A percentile compares a stretch with the other conserved stretches of the same genome.
phyloP scores from a whole-genome alignment of 2,329 filamentous ascomycete species.

The Colletotrichum trifolii region DNA sequence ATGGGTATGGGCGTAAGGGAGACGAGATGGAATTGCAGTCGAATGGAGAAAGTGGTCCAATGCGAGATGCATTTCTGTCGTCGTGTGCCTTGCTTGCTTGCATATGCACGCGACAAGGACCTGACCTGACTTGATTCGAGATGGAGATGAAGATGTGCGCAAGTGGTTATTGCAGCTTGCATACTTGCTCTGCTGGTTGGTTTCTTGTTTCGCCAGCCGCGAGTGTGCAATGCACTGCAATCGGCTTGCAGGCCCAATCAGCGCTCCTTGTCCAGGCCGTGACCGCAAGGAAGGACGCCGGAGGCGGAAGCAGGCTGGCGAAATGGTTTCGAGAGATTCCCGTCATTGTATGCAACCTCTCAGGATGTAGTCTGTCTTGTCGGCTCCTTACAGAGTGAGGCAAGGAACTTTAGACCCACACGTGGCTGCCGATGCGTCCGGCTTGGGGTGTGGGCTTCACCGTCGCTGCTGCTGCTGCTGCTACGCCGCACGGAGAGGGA shows the following conservation, averaged over 20 bases:
- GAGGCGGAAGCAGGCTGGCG: not conserved
- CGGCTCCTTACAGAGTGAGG: too few species aligned
- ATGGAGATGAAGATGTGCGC: too few species aligned
- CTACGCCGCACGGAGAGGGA: not conserved
- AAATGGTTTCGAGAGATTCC: constrained; percentile 3
- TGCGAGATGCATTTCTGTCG: not conserved
- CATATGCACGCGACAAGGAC: not conserved
- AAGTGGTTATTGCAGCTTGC: not conserved
- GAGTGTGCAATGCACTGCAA: not conserved
- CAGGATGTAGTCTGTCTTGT: too few species aligned
- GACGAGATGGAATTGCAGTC: not conserved
- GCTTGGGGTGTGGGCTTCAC: not conserved
- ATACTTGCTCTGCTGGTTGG: not conserved
- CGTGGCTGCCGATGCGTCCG: constrained; percentile 15
- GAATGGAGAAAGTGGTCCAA: not conserved
- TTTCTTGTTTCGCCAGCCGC: constrained; percentile 11
- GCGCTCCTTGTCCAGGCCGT: too few species aligned
- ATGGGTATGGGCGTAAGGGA: not conserved
- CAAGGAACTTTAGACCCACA: not conserved
- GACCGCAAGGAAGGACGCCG: not conserved
- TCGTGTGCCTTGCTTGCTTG: constrained; percentile 1
- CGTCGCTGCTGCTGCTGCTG: too few species aligned
- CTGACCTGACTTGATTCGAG: not conserved
- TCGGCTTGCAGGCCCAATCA: constrained; percentile 11
- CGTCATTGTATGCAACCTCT: constrained; percentile 15